Base-by-base conservation (phyloP, 2,329 filamentous ascomycete species). In the Colletotrichum tanaceti region DNA sequence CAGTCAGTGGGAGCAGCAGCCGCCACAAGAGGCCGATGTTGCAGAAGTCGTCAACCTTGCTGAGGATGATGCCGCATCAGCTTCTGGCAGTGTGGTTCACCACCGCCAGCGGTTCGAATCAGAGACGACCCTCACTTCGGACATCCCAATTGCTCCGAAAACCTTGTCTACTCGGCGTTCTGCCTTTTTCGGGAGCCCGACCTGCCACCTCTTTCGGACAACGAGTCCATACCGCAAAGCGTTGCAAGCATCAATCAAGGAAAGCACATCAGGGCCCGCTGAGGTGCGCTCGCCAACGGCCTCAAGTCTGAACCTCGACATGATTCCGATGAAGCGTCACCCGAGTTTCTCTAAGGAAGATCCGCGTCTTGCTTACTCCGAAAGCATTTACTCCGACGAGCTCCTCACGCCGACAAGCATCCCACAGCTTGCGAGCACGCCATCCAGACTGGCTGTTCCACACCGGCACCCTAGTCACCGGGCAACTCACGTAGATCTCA, bases 151-250 rank as follows among this genome's bases (percentile, higher is more conserved):
- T 24, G 69, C 72, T 2, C 68, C 72, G 2, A 78, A 74, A 49
- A 72, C 77, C 0, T 68, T 83, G 6, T 80, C 80, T 0, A 78
- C 83, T 58, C 78, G 81, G 24, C 82, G 79, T 66, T 85, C 84
- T 1, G 82, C 81, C 0, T 85, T 87, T 71, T 86, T 86, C 71
- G 84, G 82, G 1, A 88, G 85, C 52, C 83, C 84, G 2, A 77
- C 80, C 1, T 82, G 81, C 18, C 83, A 86, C 68, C 76, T 87
- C 0, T 87, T 88, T 68, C 81, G 86, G 35, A 85, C 85, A 0
- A 78, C 81, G 32, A 89, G 86, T 62, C 86, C 87, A 0, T 90
- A 85, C 71, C 83, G 87, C 3, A 83, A 83, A 32, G 84, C 83
- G 2, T 73, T 89, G 39, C 82, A 80, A 52, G 80, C 82, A 58